Base-by-base conservation (phyloP, 352 stramenopile species). In the Stramenopiles sp. region DNA sequence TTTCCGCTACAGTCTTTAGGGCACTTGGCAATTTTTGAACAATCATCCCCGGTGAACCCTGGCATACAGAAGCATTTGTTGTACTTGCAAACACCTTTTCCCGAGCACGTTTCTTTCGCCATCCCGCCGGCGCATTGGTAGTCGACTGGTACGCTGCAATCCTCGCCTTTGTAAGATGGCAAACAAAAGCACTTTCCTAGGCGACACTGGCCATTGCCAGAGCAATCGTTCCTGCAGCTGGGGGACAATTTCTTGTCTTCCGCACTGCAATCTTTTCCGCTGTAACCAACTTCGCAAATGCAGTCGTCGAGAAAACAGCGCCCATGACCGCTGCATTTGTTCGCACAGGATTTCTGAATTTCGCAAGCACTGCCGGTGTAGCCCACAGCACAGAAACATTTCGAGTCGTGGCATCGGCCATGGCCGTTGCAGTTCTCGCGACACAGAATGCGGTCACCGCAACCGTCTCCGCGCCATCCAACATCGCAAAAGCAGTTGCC, bases 171-270 rank as follows among this genome's bases (percentile, higher is more conserved):
- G 53, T 6, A 71, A 33, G 2, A 6, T 71, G 53, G 53, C 33
- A 6, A 33, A 6, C 53, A 71, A 33, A 71, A 71, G 35, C 53
- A 71, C 35, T 71, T 71, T 6, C 53, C 53, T 71, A 71, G 12
- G 1, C 12, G 2, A 33, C 53, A 71, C 6, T 71, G 31, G 35
- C 53, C 53, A 2, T 71, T 31, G 4, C 2, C 2, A 6, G 2
- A 6, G 12, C 53, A 71, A 6, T 71, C 12, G 2, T 33, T 6
- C 6, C 4, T 2, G 35, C 53, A 71, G 33, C 25, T 53, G 12
- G 31, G 31, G 33, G 33, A 4, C 43, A 53, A 53, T 25, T 53
- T 53, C 43, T 53, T 53, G 43, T 53, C 43, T 25, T 53, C 43
- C 25, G 12, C 25, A 4, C 12, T 33, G 35, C 53, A 71, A 71